Evolutionary conservation across 208 protist species (phyloP), one percentile per base, ranked within the genome.

Genomic region (Leptomonas seymouri): DNA sequence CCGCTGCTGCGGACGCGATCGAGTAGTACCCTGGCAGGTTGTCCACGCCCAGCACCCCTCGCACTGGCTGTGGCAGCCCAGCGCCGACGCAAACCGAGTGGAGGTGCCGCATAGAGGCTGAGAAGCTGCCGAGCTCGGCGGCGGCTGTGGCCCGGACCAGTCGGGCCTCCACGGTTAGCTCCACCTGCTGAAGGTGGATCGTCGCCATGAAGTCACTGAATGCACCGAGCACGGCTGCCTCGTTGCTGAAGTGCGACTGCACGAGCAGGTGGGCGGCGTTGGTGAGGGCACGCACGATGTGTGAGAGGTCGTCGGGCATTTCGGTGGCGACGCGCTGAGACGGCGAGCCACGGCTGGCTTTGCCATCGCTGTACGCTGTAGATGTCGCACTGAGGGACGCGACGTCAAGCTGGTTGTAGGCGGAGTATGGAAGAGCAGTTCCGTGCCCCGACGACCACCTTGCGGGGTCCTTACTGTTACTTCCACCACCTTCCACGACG

Each of bases 151-250:
- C 90, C 27, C 86, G 83, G 27, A 85, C 36, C 21, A 95, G 74
- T 27, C 87, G 83, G 12, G 87, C 85, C 58, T 87, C 79, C n/a
- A 87, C 79, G 16, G 81, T 65, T 49, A 85, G 56, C 27, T 61
- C 53, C 30, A 85, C 57, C 63, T 85, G 74, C 30, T 78, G 66
- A 28, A 86, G 74, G 54, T 86, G 71, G 55, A 64, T 75, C 7
- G 69, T 66, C 21, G 90, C 87, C 30, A 93, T 42, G 62, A 90
- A 88, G 55, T 93, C 90, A 18, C 87, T 77, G 49, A 95, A 60
- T 28, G 78, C 73, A 65, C 77, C 81, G 31, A 88, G 69, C 41
- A 93, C 71, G 25, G 71, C 65, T 1, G 82, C 81, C 62, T 93
- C 81, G n/a, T 82, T 56, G 46, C 66, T 57, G 73, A 86, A 86